A percentile compares a stretch with the other conserved stretches of the same genome.
phyloP scores from a whole-genome alignment of 306 rosid genomes.

The Geum urbanum region DNA sequence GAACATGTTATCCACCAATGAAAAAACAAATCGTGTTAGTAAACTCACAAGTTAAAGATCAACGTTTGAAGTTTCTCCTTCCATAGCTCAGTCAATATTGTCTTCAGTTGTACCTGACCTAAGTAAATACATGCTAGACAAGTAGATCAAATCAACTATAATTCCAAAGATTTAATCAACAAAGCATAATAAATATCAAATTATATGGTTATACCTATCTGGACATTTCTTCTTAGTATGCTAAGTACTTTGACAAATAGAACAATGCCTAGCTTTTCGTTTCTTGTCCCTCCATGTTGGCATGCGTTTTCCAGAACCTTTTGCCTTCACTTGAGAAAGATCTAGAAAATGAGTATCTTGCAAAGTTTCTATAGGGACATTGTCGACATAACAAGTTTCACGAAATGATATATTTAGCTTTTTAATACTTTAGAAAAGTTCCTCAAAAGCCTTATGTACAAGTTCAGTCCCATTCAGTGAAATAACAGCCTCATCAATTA shows the following conservation, averaged over 20 bases:
- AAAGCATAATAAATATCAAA: too few species aligned
- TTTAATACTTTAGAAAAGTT: neutral
- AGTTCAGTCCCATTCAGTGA: neutral
- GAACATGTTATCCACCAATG: too few species aligned
- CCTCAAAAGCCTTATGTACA: neutral
- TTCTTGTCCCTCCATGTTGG: neutral
- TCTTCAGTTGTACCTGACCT: too few species aligned
- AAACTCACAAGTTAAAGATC: too few species aligned
- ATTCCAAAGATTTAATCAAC: too few species aligned
- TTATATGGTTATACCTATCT: too few species aligned
- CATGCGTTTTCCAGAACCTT: neutral
- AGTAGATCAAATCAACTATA: too few species aligned
- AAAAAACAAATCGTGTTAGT: too few species aligned
- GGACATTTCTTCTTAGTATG: neutral
- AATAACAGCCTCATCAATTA: neutral
- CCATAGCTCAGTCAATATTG: too few species aligned
- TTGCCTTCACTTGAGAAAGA: neutral
- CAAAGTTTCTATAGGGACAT: neutral
- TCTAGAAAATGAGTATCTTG: neutral
- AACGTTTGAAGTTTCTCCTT: too few species aligned
- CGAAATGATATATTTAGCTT: neutral
- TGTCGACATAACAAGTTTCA: neutral
- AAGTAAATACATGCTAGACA: too few species aligned
- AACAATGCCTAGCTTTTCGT: neutral
- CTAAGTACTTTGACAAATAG: neutral